phyloP scores from a whole-genome alignment of 139 green algal species.

The Chlorella sp. region DNA sequence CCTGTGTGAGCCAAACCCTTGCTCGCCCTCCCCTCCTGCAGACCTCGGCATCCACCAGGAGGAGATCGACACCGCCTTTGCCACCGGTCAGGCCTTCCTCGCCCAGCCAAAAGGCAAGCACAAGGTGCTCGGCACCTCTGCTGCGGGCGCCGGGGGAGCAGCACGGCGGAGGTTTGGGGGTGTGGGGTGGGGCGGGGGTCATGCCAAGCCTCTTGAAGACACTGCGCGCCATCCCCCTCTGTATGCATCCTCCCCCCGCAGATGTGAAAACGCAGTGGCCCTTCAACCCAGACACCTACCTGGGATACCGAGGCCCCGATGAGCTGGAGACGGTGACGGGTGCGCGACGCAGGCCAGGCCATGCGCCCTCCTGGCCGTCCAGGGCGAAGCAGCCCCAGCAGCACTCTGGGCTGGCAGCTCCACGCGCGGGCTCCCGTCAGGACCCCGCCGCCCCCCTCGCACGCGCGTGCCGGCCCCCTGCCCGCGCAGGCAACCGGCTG shows the following conservation, averaged over 20 bases:
- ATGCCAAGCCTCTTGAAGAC: too few relatives aligned
- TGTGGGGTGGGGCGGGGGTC: too few relatives aligned
- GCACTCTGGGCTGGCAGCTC: too few relatives aligned
- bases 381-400: too few relatives aligned
- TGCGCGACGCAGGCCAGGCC: too few relatives aligned
- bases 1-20: background rate
- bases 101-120: too few relatives aligned
- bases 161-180: too few relatives aligned
- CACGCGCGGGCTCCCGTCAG: background rate
- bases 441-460: background rate
- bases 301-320: constrained; percentile 23
- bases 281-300: constrained; percentile 37
- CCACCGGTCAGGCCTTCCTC: constrained; percentile 16
- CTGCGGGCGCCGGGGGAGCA: too few relatives aligned
- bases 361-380: too few relatives aligned
- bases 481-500: constrained; percentile 41
- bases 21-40: background rate
- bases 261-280: constrained; percentile 21
- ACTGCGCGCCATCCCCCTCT: too few relatives aligned
- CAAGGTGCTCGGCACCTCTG: too few relatives aligned
- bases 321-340: constrained; percentile 41
- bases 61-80: constrained; percentile 25
- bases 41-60: constrained; percentile 38
- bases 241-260: background rate
- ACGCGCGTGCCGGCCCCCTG: too few relatives aligned